Conservation (phyloP, 2,329 filamentous ascomycete genomes). For the Sporothrix inflata region DNA sequence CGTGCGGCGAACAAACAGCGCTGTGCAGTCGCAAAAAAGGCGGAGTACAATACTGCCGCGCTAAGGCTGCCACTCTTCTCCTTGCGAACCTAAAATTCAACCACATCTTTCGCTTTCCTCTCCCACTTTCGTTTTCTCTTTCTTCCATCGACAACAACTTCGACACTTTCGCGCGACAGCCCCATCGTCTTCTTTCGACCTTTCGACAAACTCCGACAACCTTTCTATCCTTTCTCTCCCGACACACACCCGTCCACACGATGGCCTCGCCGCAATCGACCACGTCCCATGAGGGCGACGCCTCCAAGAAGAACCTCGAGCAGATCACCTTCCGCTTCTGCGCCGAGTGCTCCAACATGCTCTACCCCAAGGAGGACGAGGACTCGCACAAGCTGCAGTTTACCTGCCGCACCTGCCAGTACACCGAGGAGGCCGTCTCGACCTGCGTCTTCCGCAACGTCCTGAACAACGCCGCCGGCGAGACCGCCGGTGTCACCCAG, state of each 20-base stretch:
- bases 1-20: not conserved
- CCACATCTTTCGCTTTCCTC: not conserved
- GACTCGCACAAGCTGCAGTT: constrained; percentile 84
- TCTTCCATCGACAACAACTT: constrained; percentile 4
- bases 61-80: constrained; percentile 14
- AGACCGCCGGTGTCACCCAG: constrained; percentile 95
- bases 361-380: constrained; percentile 95
- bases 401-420: constrained; percentile 93
- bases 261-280: constrained; percentile 64
- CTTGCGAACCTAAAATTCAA: not conserved
- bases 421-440: constrained; percentile 81
- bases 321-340: constrained; percentile 98
- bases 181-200: not conserved
- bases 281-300: constrained; percentile 47
- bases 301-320: constrained; percentile 60
- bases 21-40: not conserved
- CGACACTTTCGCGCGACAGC: constrained; percentile 6
- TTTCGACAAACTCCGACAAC: not conserved
- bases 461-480: constrained; percentile 86
- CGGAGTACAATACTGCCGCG: constrained; percentile 21
- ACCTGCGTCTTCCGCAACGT: constrained; percentile 96
- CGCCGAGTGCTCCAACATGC: constrained; percentile 97
- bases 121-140: not conserved
- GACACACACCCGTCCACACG: not conserved
- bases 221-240: not conserved